Evolutionary conservation across 306 rosid genomes (phyloP), one percentile per base, ranked within the genome.

Genomic region (Amphicarpaea edgeworthii): DNA sequence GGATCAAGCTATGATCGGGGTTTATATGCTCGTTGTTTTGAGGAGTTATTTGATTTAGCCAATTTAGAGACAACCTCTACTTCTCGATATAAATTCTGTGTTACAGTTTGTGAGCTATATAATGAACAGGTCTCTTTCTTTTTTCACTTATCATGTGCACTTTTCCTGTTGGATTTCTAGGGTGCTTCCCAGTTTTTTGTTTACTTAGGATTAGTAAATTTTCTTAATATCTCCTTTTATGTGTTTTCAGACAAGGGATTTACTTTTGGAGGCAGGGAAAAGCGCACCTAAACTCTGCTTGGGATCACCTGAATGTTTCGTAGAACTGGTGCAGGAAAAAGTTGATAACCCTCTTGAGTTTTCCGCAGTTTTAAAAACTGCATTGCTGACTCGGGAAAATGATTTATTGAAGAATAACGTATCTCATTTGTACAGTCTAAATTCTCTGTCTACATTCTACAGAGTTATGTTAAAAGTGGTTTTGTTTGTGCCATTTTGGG

Each of bases 1-100:
- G 98, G 97, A 80, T 88, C 96, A 19, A 89, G 92, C 81, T 87
- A 95, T 81, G 97, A 90, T 82, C 95, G 97, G 20, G 98, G 98
- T 81, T 83, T 95, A 84, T 95, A 83, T 85, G 88, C 97, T 72
- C 96, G 97, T 17, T 95, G 96, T 79, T 92, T 90, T 70, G 98
- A 95, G 87, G 98, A 95, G 77, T 72, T 95, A 72, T 95, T 90
- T 86, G 97, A 95, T 92, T 77, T 95, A 79, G 83, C 97, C 80
- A 90, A 95, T 76, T 84, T 88, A 51, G 97, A 95, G 84, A 81
- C 96, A 80, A 90, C 93, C 80, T 89, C 91, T 68, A 87, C 92
- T 71, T 95, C 96, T 69, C 90, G 62, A 83, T 92, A 85, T 72
- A 87, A 90, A 42, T 95, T 90, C 86, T 89, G 87, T 46, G 87